Evolutionary conservation across 2,329 filamentous ascomycete genomes (phyloP).

Genomic region (Fusarium avenaceum): DNA sequence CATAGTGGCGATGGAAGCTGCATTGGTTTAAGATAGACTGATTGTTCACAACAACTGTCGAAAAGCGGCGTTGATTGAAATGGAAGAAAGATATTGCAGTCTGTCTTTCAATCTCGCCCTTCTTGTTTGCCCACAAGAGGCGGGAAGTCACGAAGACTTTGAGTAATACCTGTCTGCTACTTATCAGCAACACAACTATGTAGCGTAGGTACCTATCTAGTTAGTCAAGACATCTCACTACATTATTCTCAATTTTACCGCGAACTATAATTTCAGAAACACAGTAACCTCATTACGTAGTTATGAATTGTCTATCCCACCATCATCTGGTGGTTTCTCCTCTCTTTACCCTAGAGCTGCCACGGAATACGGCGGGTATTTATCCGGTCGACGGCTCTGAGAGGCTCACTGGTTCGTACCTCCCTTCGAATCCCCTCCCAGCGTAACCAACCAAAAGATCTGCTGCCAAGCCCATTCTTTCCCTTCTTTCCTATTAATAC

Average conservation of each 20-base stretch:
- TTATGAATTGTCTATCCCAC: not conserved
- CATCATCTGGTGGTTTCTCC: not conserved
- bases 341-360: not conserved
- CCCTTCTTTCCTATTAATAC: conserved; percentile 16
- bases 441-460: conserved; percentile 35
- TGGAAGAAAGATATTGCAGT: not conserved
- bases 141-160: too few species aligned
- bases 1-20: not conserved
- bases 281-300: too few species aligned
- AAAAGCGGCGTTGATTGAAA: not conserved
- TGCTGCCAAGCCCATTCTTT: conserved; percentile 22
- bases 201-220: too few species aligned
- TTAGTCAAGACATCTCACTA: too few species aligned
- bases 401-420: conserved; percentile 24
- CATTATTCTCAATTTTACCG: too few species aligned
- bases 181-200: too few species aligned
- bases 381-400: conserved; percentile 23
- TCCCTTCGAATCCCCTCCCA: conserved; percentile 9
- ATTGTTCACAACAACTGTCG: not conserved
- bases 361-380: conserved; percentile 25
- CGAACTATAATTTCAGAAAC: too few species aligned
- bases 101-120: too few species aligned
- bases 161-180: too few species aligned
- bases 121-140: too few species aligned
- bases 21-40: conserved; percentile 1